Conservation (phyloP, 75 land plant genomes). For the Cunninghamia lanceolata region DNA sequence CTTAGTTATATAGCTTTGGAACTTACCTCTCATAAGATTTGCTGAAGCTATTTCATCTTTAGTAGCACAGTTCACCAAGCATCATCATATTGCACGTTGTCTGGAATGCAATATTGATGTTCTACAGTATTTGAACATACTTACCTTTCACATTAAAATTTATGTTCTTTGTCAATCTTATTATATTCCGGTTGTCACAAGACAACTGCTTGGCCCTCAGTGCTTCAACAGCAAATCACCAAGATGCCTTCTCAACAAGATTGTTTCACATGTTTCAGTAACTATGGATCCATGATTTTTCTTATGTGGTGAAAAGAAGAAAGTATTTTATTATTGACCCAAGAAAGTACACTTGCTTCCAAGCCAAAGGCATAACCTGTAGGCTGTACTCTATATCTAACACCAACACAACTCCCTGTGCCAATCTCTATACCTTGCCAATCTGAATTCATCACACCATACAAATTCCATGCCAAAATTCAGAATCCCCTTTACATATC, state of each 20-base stretch:
- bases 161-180: neutral
- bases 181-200: neutral
- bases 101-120: neutral
- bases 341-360: neutral
- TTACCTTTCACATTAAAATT: neutral
- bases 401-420: neutral
- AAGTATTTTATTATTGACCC: neutral
- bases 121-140: neutral
- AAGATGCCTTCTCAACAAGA: neutral
- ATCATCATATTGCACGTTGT: neutral
- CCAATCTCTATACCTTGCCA: neutral
- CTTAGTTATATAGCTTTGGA: neutral
- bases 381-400: neutral
- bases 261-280: neutral
- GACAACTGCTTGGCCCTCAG: no score
- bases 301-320: neutral
- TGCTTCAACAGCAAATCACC: neutral
- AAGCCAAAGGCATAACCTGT: neutral
- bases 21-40: neutral
- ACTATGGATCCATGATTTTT: neutral
- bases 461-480: neutral
- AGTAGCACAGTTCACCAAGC: neutral
- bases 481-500: neutral
- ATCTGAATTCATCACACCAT: neutral
- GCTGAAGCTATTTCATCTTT: neutral